Evolutionary conservation across 2,329 filamentous ascomycete species (phyloP).

Genomic region (Neoarthrinium moseri): DNA sequence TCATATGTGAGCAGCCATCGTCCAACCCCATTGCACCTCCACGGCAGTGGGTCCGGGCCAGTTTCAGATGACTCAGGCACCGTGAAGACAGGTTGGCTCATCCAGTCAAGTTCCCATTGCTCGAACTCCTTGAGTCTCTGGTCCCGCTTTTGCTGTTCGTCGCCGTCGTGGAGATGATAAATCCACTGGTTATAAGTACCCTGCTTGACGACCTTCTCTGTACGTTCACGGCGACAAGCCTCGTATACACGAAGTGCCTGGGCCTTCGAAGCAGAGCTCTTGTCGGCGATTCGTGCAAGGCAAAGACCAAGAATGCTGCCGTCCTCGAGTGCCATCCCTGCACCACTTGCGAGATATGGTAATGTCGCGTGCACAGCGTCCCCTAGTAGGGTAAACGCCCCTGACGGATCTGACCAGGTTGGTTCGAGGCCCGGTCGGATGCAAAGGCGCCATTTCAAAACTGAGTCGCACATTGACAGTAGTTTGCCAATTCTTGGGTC

Average conservation of each 20-base stretch:
- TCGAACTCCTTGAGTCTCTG: slow-evolving; percentile 28
- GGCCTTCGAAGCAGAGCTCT: slow-evolving; percentile 31
- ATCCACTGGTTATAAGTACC: slow-evolving; percentile 62
- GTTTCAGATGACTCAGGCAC: slow-evolving; percentile 27
- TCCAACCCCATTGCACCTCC: slow-evolving; percentile 37
- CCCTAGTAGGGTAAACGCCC: slow-evolving; percentile 58
- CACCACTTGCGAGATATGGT: slow-evolving; percentile 57
- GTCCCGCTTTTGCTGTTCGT: slow-evolving; percentile 54
- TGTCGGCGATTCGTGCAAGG: slow-evolving; percentile 43
- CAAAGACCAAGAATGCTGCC: slow-evolving; percentile 56
- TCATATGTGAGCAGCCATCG: slow-evolving; percentile 39
- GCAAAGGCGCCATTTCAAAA: slow-evolving; percentile 49
- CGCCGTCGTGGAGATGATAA: slow-evolving; percentile 60
- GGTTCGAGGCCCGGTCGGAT: slow-evolving; percentile 29
- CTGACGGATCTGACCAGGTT: slow-evolving; percentile 55
- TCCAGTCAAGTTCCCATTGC: slow-evolving; percentile 28
- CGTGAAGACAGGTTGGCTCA: slow-evolving; percentile 18
- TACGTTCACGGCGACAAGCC: slow-evolving; percentile 54
- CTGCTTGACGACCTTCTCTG: slow-evolving; percentile 56
- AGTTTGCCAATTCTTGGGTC: slow-evolving; percentile 57
- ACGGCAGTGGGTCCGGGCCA: slow-evolving; percentile 39
- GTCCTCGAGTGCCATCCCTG: slow-evolving; percentile 62
- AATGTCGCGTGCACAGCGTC: slow-evolving; percentile 65
- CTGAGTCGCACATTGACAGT: slow-evolving; percentile 53
- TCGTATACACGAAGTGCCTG: slow-evolving; percentile 50